phyloP scores from a whole-genome alignment of 2,329 filamentous ascomycete genomes.

The Hirsutella rhossiliensis region DNA sequence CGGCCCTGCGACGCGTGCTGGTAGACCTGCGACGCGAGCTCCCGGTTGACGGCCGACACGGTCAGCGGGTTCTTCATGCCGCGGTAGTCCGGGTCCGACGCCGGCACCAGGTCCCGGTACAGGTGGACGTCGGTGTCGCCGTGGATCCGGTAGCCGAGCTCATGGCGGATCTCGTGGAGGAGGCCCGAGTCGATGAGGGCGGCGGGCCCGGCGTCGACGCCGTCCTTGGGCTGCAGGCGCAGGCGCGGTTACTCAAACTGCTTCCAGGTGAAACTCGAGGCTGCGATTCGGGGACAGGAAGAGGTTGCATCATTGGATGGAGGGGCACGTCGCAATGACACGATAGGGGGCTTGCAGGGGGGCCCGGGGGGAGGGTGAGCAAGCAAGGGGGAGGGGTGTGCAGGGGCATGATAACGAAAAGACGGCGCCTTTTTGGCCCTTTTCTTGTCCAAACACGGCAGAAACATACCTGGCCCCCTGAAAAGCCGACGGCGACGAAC shows the following conservation, averaged over 20 bases:
- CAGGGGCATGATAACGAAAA: not conserved
- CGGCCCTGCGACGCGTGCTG: conserved; percentile 71
- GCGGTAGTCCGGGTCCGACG: conserved; percentile 65
- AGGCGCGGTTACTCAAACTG: not conserved
- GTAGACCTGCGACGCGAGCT: conserved; percentile 77
- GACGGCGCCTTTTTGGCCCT: not conserved
- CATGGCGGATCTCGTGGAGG: conserved; percentile 67
- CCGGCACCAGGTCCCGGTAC: conserved; percentile 65
- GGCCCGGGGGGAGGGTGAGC: no score
- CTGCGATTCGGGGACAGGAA: no score
- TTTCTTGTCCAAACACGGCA: not conserved
- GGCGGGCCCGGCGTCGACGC: conserved; percentile 81
- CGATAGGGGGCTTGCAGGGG: no score
- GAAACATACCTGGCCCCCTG: conserved; percentile 72
- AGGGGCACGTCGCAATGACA: no score
- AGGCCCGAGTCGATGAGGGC: conserved; percentile 84
- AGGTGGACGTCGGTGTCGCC: conserved; percentile 74
- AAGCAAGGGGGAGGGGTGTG: not conserved
- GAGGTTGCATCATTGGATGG: no score
- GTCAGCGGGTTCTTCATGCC: conserved; percentile 89
- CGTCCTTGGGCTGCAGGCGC: conserved; percentile 70
- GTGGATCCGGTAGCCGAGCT: conserved; percentile 79
- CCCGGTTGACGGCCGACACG: conserved; percentile 73
- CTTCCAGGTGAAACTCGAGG: no score
- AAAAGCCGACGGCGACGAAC: conserved; percentile 91